These are phyloP conservation scores for Coemansia sp. DNA, from an alignment of 192 early-diverging fungal genomes.

Conservation along the genomic window DNA sequence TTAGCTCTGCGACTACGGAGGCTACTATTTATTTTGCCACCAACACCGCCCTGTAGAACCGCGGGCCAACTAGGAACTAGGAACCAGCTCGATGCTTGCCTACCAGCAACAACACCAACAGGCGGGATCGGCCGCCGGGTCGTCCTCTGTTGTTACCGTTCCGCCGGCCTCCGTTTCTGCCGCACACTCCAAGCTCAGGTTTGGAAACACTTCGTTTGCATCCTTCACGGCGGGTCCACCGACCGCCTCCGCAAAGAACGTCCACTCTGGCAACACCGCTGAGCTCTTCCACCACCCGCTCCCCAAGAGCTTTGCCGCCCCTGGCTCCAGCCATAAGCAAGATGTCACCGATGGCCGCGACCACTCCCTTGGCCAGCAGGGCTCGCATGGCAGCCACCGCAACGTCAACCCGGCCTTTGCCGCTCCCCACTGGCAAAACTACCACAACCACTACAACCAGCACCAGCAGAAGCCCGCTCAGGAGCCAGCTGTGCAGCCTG, in stretches of 20 bases:
- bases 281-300: slow-evolving; percentile 12
- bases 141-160: slow-evolving; percentile 26
- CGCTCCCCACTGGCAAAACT: slow-evolving; percentile 51
- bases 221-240: slow-evolving; percentile 1
- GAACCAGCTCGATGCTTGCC: slow-evolving; percentile 40
- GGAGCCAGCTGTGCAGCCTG: slow-evolving; percentile 26
- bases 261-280: background rate
- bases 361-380: slow-evolving; percentile 42
- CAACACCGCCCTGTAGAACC: slow-evolving; percentile 9
- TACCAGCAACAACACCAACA: slow-evolving; percentile 53
- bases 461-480: slow-evolving; percentile 37
- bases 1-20: slow-evolving; percentile 10
- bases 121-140: slow-evolving; percentile 20
- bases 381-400: slow-evolving; percentile 39
- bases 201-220: slow-evolving; percentile 42
- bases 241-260: background rate
- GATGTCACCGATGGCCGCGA: slow-evolving; percentile 19
- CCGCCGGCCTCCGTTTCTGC: slow-evolving; percentile 41
- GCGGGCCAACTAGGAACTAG: slow-evolving; percentile 3
- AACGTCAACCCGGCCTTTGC: slow-evolving; percentile 37
- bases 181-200: slow-evolving; percentile 49
- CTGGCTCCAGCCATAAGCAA: slow-evolving; percentile 31
- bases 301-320: slow-evolving; percentile 35
- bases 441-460: slow-evolving; percentile 48
- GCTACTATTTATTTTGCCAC: slow-evolving; percentile 13